Evolutionary conservation across 2,329 filamentous ascomycete genomes (phyloP).

Genomic region (Arthroderma uncinatum): DNA sequence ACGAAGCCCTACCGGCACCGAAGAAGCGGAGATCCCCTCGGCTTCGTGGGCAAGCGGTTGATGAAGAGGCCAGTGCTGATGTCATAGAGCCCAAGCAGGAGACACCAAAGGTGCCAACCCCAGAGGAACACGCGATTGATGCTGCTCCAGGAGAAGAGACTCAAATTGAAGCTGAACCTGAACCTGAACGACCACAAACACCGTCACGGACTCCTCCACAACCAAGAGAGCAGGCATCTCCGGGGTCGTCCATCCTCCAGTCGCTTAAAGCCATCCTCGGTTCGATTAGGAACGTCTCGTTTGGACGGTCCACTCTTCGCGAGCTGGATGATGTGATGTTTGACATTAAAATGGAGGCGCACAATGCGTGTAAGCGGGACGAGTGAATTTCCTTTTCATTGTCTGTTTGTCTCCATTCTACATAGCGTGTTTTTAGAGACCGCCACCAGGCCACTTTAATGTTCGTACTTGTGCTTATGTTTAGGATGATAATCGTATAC

Average conservation of each 20-base stretch:
- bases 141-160: neutral
- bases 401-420: too few species aligned
- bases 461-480: neutral
- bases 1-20: neutral
- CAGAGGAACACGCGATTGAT: neutral
- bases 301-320: slow-evolving; percentile 56
- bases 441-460: too few species aligned
- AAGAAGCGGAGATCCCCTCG: slow-evolving; percentile 25
- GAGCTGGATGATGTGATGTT: slow-evolving; percentile 69
- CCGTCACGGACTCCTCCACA: neutral
- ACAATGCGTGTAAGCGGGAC: slow-evolving; percentile 53
- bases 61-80: neutral
- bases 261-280: slow-evolving; percentile 47
- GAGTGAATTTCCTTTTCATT: slow-evolving; percentile 3
- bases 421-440: too few species aligned
- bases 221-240: neutral
- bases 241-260: slow-evolving; percentile 36
- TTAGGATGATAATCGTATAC: neutral
- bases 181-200: neutral
- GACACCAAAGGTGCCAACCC: neutral
- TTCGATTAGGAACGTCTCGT: slow-evolving; percentile 46
- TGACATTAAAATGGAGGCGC: slow-evolving; percentile 63
- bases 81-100: neutral
- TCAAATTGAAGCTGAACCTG: neutral
- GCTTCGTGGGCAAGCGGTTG: slow-evolving; percentile 18